Evolutionary conservation across 345 rosid species (phyloP), one percentile per base, ranked within the genome.

Genomic region (Gynandropsis gynandra): DNA sequence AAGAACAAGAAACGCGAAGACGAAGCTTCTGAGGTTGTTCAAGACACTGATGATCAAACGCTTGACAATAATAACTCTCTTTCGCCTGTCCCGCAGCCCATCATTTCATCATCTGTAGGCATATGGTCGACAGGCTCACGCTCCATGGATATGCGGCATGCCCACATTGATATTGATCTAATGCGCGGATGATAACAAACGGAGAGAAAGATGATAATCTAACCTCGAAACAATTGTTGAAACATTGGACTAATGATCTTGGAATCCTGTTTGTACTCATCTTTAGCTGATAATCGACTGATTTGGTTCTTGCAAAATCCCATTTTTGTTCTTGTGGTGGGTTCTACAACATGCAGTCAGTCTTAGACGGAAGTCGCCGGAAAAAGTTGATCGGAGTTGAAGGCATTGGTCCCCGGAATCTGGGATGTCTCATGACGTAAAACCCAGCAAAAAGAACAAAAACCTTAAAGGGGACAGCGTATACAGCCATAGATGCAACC

Each of bases 401-500:
- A 19, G 97, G 99, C 27, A 75, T 69, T 75, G 63, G 85, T 43
- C 72, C 65, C 42, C 99, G 69, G 64, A 88, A 71, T 66, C 78
- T 77, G 19, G 99, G 99, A 75, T 85, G 97, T 58, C 99, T 78
- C 85, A 93, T 73, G 49, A 69, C 38, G 67, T 79, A 93, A 18
- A 70, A 43, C 18, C 95, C 99, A 10, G 58, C 43, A 4, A 69
- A 16, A 50, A 88, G 73, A 13, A 80, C 81, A 44, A 88, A 72
- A 37, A 81, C 80, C 73, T 78, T 82, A 64, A 88, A 83, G 27
- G 99, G 95, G 7, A 85, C 82, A 36, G 72, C 70, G 47, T 76
- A 93, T 54, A 85, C 61, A 48, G 85, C 80, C 38, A 80, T 44
- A 16, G 95, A 88, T 18, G 85, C 76, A 24, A 77, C 16, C 43